Percentiles rank a stretch among this genome's conserved stretches.
Evolutionary conservation across 495 filamentous ascomycete genomes (phyloP).

Genomic region (Xylaria intraflava): DNA sequence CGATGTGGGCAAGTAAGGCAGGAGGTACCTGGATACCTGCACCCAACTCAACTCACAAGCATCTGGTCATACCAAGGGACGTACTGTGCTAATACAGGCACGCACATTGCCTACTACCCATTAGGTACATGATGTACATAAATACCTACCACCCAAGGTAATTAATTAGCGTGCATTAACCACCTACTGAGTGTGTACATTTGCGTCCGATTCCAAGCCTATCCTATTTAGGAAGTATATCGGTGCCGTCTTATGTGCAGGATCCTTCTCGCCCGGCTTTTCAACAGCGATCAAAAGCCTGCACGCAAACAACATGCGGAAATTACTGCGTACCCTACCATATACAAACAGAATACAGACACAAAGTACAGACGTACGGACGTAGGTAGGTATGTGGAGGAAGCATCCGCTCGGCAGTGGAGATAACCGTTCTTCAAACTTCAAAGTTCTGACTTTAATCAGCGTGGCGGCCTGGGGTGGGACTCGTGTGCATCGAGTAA

Average conservation of each 20-base stretch:
- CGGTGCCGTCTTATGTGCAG: background rate
- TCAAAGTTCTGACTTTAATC: background rate
- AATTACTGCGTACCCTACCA: slow-evolving; percentile 3
- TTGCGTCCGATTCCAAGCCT: no score
- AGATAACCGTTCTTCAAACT: background rate
- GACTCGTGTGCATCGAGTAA: background rate
- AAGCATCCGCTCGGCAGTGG: background rate
- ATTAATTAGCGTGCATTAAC: no score
- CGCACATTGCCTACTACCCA: no score
- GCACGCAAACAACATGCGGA: background rate
- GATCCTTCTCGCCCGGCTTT: background rate
- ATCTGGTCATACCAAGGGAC: no score
- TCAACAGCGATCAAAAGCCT: background rate
- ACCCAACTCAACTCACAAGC: no score
- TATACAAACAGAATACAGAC: background rate
- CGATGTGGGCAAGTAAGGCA: background rate
- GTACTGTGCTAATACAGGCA: no score
- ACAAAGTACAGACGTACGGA: no score
- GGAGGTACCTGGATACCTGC: background rate
- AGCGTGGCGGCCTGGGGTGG: background rate
- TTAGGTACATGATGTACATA: no score
- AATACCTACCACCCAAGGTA: no score
- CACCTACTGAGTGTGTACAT: no score
- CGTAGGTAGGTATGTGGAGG: no score
- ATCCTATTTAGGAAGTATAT: slow-evolving; percentile 8